A percentile compares a stretch with the other conserved stretches of the same genome.
These are phyloP conservation scores for Chrysophaeum taylorii DNA, from an alignment of 352 stramenopile genomes.

Conservation along the genomic window DNA sequence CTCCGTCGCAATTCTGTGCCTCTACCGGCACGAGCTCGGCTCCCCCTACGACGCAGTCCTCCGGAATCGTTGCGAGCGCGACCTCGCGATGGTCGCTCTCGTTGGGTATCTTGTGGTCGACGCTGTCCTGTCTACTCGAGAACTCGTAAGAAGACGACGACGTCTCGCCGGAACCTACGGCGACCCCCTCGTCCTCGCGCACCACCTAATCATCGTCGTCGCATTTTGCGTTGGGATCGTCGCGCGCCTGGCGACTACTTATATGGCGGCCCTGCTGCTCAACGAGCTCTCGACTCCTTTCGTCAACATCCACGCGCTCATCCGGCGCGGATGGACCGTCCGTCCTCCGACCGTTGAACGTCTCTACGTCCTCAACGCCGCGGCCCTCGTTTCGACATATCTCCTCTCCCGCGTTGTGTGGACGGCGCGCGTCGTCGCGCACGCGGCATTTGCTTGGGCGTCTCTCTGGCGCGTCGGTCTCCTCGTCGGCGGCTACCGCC, in stretches of 20 bases:
- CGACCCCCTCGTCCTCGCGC: constrained; percentile 2
- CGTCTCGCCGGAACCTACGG: background rate
- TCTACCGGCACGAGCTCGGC: too few species aligned
- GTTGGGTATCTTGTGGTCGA: background rate
- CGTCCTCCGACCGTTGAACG: background rate
- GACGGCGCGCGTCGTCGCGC: background rate
- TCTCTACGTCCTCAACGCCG: background rate
- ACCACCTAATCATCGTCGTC: background rate
- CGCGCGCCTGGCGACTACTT: background rate
- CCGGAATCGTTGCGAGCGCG: background rate
- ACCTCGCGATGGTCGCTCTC: background rate
- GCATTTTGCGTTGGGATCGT: background rate
- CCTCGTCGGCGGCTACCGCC: background rate
- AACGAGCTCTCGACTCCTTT: constrained; percentile 4
- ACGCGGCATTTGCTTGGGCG: background rate
- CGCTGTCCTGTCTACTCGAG: background rate
- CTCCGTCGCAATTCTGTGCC: background rate
- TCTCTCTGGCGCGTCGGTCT: background rate
- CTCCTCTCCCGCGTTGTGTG: background rate
- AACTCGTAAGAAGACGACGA: too few species aligned
- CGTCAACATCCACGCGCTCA: background rate
- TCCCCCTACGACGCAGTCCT: background rate
- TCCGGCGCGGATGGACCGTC: too few species aligned
- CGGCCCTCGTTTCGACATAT: background rate
- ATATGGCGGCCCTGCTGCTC: background rate